Evolutionary conservation across 805 yeast genomes (phyloP).

Genomic region (Isabelozyma heimii): DNA sequence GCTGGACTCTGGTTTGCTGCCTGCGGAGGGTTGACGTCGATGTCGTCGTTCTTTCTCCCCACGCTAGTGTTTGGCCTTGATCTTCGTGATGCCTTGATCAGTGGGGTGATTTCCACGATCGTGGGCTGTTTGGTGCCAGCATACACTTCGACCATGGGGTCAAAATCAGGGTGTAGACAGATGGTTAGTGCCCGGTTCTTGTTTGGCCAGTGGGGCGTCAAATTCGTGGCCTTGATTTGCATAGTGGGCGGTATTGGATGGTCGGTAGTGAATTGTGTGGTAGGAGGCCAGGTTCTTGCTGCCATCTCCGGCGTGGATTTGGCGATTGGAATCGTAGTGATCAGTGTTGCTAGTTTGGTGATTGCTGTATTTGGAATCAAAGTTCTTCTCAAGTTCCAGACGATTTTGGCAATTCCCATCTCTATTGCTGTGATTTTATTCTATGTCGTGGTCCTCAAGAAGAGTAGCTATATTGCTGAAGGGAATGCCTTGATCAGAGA

Average conservation of each 20-base stretch:
- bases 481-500: constrained; percentile 18
- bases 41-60: constrained; percentile 35
- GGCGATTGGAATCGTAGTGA: constrained; percentile 29
- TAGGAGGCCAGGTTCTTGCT: constrained; percentile 34
- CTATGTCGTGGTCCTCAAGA: constrained; percentile 29
- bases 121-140: constrained; percentile 38
- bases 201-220: constrained; percentile 36
- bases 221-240: constrained; percentile 26
- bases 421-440: constrained; percentile 25
- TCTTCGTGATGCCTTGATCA: constrained; percentile 22
- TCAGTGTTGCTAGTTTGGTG: constrained; percentile 22
- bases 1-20: constrained; percentile 38
- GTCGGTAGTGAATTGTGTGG: constrained; percentile 37
- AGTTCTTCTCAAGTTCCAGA: constrained; percentile 27
- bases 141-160: constrained; percentile 37
- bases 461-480: constrained; percentile 13
- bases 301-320: constrained; percentile 23
- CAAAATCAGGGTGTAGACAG: constrained; percentile 36
- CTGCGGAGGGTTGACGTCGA: constrained; percentile 37
- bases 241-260: constrained; percentile 35
- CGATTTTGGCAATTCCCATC: constrained; percentile 26
- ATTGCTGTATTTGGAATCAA: constrained; percentile 33
- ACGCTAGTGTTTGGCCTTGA: constrained; percentile 26
- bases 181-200: constrained; percentile 35
- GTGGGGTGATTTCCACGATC: constrained; percentile 27